These are phyloP conservation scores for Cicer judaicum DNA, from an alignment of 306 rosid genomes.

Conservation along the genomic window DNA sequence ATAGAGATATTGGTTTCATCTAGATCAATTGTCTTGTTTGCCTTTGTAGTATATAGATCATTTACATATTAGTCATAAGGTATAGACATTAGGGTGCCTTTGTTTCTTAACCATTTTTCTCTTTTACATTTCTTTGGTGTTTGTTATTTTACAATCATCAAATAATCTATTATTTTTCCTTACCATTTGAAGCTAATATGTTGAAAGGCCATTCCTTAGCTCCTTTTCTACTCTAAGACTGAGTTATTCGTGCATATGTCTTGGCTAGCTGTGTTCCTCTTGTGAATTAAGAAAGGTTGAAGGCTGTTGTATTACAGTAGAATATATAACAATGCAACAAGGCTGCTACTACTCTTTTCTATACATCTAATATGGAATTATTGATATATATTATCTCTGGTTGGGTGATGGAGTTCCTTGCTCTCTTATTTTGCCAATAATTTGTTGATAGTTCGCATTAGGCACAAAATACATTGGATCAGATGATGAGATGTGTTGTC, in stretches of 20 bases:
- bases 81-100: background rate
- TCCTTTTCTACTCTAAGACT: background rate
- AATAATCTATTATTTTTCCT: constrained; percentile 8
- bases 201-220: constrained; percentile 19
- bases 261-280: constrained; percentile 28
- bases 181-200: constrained; percentile 1
- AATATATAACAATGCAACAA: constrained; percentile 18
- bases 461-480: constrained; percentile 14
- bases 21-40: constrained; percentile 21
- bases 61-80: constrained; percentile 11
- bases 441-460: background rate
- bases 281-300: constrained; percentile 34
- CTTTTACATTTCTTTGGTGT: constrained; percentile 9
- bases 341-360: background rate
- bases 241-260: constrained; percentile 24
- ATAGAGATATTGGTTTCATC: constrained; percentile 23
- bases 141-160: background rate
- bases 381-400: background rate
- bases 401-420: constrained; percentile 20
- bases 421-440: constrained; percentile 22
- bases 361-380: constrained; percentile 12
- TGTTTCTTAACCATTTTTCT: background rate
- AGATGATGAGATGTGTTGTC: constrained; percentile 20
- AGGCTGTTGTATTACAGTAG: background rate
- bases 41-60: background rate